Evolutionary conservation across 2,329 filamentous ascomycete species (phyloP).

Genomic region (Aspergillus fischeri): DNA sequence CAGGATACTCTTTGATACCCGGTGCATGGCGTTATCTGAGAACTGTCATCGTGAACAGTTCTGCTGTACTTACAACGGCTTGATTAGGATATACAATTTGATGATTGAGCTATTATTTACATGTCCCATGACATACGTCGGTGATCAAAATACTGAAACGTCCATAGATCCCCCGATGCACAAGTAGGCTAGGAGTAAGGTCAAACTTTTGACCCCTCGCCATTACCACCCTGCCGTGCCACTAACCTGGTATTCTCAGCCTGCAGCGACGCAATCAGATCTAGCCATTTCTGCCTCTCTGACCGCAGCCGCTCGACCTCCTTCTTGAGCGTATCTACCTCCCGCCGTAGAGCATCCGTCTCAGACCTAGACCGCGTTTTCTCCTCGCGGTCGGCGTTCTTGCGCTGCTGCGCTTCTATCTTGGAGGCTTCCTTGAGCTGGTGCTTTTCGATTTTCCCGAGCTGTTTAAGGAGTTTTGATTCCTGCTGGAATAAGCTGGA

Average conservation of each 20-base stretch:
- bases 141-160: background rate
- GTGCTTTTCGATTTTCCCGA: slow-evolving; percentile 41
- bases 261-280: slow-evolving; percentile 53
- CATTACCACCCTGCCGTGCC: background rate
- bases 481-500: slow-evolving; percentile 30
- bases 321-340: slow-evolving; percentile 44
- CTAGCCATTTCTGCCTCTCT: slow-evolving; percentile 49
- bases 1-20: background rate
- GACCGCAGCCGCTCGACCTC: slow-evolving; percentile 46
- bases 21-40: background rate
- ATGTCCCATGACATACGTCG: background rate
- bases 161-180: background rate
- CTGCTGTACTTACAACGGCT: background rate
- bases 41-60: background rate
- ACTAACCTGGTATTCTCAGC: slow-evolving; percentile 52
- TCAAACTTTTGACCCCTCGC: background rate
- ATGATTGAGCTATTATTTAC: background rate
- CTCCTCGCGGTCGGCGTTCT: slow-evolving; percentile 41
- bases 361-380: slow-evolving; percentile 39
- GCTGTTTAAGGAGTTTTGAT: slow-evolving; percentile 33
- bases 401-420: slow-evolving; percentile 34
- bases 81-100: background rate
- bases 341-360: slow-evolving; percentile 46
- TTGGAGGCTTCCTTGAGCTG: slow-evolving; percentile 40
- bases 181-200: background rate